A percentile compares a stretch with the other conserved stretches of the same genome.
These are phyloP conservation scores for Paramyrothecium roridum DNA, from an alignment of 2,329 filamentous ascomycete genomes.

Conservation along the genomic window DNA sequence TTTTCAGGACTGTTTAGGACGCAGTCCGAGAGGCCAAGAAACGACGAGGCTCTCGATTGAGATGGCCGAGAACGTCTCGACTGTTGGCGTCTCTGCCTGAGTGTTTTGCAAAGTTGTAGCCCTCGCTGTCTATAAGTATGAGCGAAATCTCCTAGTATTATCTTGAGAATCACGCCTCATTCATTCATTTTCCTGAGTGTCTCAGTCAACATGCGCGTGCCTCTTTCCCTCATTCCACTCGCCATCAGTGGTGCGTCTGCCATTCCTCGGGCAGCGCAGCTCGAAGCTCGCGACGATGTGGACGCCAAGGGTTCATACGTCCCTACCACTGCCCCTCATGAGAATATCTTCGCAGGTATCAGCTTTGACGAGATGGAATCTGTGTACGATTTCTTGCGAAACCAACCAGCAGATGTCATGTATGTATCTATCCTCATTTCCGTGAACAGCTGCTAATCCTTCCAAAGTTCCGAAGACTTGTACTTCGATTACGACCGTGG, in stretches of 20 bases:
- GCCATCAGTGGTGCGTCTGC: background rate
- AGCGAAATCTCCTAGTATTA: too few relatives aligned
- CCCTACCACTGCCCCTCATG: background rate
- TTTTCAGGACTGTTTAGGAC: too few relatives aligned
- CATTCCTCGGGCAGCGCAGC: background rate
- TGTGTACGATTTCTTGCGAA: background rate
- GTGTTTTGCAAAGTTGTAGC: too few relatives aligned
- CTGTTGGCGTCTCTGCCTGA: too few relatives aligned
- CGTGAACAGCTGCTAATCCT: background rate
- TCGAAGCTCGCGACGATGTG: background rate
- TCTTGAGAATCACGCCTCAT: too few relatives aligned
- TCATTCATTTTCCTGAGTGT: too few relatives aligned
- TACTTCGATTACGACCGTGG: background rate
- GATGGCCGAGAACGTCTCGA: too few relatives aligned
- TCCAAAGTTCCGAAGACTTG: background rate
- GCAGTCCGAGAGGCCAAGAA: too few relatives aligned
- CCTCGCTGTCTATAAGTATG: too few relatives aligned
- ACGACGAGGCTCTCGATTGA: too few relatives aligned
- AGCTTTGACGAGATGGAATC: background rate
- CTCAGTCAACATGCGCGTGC: too few relatives aligned
- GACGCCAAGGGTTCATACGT: background rate
- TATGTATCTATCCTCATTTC: background rate
- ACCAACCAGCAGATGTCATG: background rate
- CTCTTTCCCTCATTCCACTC: too few relatives aligned
- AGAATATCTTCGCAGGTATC: background rate